Evolutionary conservation across 768 basidiomycete species (phyloP), one percentile per base, ranked within the genome.

Genomic region (Austroboletus festivus): DNA sequence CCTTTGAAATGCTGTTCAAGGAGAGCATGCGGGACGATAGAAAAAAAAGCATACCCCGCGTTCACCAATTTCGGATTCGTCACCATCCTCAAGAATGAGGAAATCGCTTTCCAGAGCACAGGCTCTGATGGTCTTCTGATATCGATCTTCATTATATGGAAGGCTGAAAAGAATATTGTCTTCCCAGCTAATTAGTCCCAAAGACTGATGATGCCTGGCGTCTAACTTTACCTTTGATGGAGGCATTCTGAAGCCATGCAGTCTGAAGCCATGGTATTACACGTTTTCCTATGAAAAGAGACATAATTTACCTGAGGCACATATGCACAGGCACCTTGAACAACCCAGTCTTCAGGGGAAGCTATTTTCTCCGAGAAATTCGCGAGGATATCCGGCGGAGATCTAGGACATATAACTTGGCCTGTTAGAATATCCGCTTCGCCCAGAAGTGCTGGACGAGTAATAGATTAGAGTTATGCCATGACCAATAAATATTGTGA

Each of bases 61-160:
- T 71, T 92, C 89, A 18, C 89, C 89, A 46, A 92, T 91, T 65
- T 93, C 90, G 0, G 89, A 82, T 55, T 88, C 83, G 55, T 93
- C 90, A 1, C 90, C 89, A 57, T 93, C 90, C 61, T 93, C 91
- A 15, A 93, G 71, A 47, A 93, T 90, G 42, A 82, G 79, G 28
- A 93, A 72, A 59, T 93, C 90, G 47, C 73, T 79, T 19, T 84
- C 70, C 19, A 93, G 72, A 1, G 89, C 88, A 50, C 81, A 82
- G 38, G 82, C 88, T 65, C 89, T 83, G 6, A 95, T 70, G 7
- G 90, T 92, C 55, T 78, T 78, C 50, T 79, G 73, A 58, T 95
- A 94, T 7, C 93, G 77, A 44, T 84, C 73, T 57, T 79, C 81
- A 41, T 86, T 77, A 51, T 75, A 85, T 0, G 91, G 91, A 22